Base-by-base conservation (phyloP, 345 rosid genomes). In the Eucalyptus lansdowneana region DNA sequence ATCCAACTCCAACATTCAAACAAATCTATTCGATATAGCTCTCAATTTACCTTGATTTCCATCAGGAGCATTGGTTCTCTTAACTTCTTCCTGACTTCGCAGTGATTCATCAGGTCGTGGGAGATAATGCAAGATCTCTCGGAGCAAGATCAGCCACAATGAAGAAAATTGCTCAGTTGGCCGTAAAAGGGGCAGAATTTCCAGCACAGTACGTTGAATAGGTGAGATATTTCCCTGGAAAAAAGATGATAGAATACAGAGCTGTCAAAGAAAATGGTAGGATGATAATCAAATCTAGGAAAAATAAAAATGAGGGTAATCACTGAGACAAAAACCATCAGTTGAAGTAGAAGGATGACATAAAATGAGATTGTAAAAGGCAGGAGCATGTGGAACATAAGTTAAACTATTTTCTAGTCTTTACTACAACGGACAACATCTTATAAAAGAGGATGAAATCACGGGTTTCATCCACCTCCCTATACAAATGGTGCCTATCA, bases 111-210 rank as follows among this genome's bases (percentile, higher is more conserved):
- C 95, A 89, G 93, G 89, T 87, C 87, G 91, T 72, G 98, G 98
- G 90, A 98, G 98, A 93, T 98, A 96, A 90, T 92, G 93, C 91
- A 96, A 92, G 91, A 95, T 93, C 87, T 94, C 95, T 91, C 96
- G 92, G 22, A 95, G 94, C 81, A 98, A 93, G 90, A 95, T 88
- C 60, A 94, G 94, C 99, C 99, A 97, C 97, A 95, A 93, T 87
- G 99, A 94, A 83, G 98, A 94, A 93, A 98, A 96, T 81, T 94
- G 94, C 89, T 96, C 97, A 24, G 96, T 90, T 80, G 99, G 99
- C 58, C 90, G 92, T 91, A 98, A 89, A 86, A 94, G 92, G 50
- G 99, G 99, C 90, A 96, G 91, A 90, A 96, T 92, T 89, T 97
- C 99, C 89, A 98, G 93, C 90, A 94, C 94, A 86, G 96, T 92